phyloP scores from a whole-genome alignment of 345 rosid species.

The Syzygium aqueum region DNA sequence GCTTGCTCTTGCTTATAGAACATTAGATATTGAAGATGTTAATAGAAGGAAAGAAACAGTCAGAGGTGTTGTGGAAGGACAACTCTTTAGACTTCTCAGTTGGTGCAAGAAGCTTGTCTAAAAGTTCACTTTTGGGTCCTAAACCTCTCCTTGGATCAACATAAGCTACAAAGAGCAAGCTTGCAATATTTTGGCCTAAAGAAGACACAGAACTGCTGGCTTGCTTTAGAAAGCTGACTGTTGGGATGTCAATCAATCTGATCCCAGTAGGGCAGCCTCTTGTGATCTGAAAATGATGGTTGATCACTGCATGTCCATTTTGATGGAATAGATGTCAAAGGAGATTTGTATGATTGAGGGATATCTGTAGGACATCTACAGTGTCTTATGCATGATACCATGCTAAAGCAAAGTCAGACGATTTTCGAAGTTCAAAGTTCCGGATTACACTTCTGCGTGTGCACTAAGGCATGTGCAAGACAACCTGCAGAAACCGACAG shows the following conservation, averaged over 20 bases:
- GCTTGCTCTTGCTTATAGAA: conserved; percentile 79
- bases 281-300: not conserved
- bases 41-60: conserved; percentile 50
- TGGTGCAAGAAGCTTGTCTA: conserved; percentile 72
- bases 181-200: not conserved
- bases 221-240: not conserved
- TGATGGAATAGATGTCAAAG: not conserved
- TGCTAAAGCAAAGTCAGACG: not conserved
- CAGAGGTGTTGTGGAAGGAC: conserved; percentile 27
- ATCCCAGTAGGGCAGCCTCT: not conserved
- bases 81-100: conserved; percentile 31
- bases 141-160: not conserved
- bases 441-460: not conserved
- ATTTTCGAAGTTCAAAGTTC: not conserved
- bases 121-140: not conserved
- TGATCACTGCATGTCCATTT: not conserved
- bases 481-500: not conserved
- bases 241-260: not conserved
- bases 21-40: conserved; percentile 83
- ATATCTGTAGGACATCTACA: not conserved
- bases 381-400: not conserved
- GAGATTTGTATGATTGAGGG: not conserved
- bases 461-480: not conserved
- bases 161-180: not conserved
- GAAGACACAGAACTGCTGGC: not conserved